Evolutionary conservation across 2,329 filamentous ascomycete species (phyloP).

Genomic region (Sarocladiaceae sp.): DNA sequence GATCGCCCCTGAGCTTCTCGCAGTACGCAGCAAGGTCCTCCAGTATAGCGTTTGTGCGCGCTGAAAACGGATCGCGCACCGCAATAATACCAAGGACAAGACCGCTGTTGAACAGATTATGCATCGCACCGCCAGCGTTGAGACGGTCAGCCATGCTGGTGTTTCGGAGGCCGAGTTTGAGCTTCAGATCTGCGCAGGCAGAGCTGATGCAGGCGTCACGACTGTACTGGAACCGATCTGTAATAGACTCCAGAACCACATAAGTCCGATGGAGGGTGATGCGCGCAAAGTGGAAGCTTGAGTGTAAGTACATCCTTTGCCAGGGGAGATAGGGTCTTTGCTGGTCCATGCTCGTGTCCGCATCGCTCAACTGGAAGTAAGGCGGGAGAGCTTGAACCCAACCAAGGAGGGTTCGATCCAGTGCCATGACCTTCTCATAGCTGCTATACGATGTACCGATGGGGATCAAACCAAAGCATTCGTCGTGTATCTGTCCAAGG

Average conservation of each 20-base stretch:
- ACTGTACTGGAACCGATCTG: conserved; percentile 30
- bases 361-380: conserved; percentile 26
- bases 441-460: conserved; percentile 21
- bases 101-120: conserved; percentile 35
- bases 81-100: conserved; percentile 27
- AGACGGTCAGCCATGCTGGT: conserved; percentile 25
- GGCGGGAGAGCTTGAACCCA: conserved; percentile 26
- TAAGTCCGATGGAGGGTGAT: conserved; percentile 34
- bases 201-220: conserved; percentile 33
- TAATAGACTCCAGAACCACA: conserved; percentile 32
- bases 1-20: conserved; percentile 31
- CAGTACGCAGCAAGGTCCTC: conserved; percentile 34
- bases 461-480: conserved; percentile 26
- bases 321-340: conserved; percentile 24
- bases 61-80: conserved; percentile 23
- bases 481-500: conserved; percentile 31
- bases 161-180: conserved; percentile 25
- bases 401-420: conserved; percentile 25
- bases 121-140: conserved; percentile 27
- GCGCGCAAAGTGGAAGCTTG: conserved; percentile 31
- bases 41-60: conserved; percentile 24
- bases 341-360: conserved; percentile 25
- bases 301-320: conserved; percentile 32
- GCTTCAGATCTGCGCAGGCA: conserved; percentile 32
- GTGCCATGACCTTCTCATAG: conserved; percentile 29